A percentile compares a stretch with the other conserved stretches of the same genome.
Conservation (phyloP, 1,284 basidiomycete species). For the Leccinum pallidistipes region DNA sequence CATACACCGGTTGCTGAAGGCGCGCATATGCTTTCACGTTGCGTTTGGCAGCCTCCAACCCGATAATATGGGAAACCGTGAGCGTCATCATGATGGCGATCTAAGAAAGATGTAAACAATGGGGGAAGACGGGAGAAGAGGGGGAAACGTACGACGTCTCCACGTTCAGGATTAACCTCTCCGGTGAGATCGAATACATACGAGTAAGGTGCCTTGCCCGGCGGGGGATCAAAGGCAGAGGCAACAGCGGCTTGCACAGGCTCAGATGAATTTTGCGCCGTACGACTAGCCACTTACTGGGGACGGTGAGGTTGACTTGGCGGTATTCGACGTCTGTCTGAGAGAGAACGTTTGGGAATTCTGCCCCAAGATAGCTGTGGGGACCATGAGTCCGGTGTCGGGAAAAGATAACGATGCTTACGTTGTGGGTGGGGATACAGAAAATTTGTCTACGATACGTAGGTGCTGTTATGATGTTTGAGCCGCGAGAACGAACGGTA, state of each 20-base stretch:
- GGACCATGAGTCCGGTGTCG: constrained; percentile 9
- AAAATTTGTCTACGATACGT: constrained; percentile 85
- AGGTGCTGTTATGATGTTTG: constrained; percentile 48
- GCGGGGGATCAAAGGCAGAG: constrained; percentile 66
- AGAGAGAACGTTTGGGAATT: constrained; percentile 69
- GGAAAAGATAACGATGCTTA: constrained; percentile 38
- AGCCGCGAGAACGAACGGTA: constrained; percentile 5
- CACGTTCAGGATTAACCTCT: constrained; percentile 76
- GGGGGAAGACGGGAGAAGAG: constrained; percentile 3
- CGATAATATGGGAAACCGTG: constrained; percentile 67
- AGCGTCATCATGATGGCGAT: constrained; percentile 81
- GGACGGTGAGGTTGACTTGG: constrained; percentile 78
- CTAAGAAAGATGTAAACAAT: constrained; percentile 36
- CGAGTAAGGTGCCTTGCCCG: constrained; percentile 62
- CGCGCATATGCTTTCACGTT: constrained; percentile 78
- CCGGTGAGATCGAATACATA: constrained; percentile 84
- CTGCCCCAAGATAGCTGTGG: constrained; percentile 73
- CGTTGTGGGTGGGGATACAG: constrained; percentile 84
- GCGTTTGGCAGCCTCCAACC: constrained; percentile 63
- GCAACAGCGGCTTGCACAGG: constrained; percentile 55
- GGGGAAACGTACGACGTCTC: constrained; percentile 59
- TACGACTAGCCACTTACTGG: constrained; percentile 45
- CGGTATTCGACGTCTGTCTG: constrained; percentile 77
- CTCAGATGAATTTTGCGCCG: constrained; percentile 6
- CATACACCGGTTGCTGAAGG: constrained; percentile 81